A percentile compares a stretch with the other conserved stretches of the same genome.
phyloP scores from a whole-genome alignment of 106 monocot species.

The Apostasia ramifera region DNA sequence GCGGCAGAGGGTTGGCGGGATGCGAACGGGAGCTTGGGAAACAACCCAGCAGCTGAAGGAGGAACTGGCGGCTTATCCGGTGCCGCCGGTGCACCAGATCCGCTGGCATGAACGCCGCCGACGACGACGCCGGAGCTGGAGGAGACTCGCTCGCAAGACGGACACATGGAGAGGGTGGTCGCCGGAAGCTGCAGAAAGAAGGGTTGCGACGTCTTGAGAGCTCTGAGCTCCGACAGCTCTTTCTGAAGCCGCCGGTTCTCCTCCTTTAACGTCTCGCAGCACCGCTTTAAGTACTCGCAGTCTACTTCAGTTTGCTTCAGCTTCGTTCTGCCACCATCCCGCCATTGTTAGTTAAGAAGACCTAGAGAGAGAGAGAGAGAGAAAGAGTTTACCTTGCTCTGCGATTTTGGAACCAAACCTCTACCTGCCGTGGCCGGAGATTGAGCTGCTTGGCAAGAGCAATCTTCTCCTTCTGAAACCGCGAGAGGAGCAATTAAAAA shows the following conservation, averaged over 20 bases:
- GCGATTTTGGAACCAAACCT: conserved; percentile 76
- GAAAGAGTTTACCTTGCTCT: conserved; percentile 41
- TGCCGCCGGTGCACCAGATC: conserved; percentile 1
- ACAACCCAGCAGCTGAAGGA: too few species aligned
- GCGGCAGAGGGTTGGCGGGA: too few species aligned
- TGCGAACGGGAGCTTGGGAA: too few species aligned
- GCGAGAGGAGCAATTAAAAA: not conserved
- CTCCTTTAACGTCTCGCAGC: conserved; percentile 48
- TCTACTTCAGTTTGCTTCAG: conserved; percentile 70
- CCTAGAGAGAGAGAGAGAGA: not conserved
- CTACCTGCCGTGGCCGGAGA: conserved; percentile 63
- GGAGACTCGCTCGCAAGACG: conserved; percentile 26
- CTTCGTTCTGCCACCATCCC: conserved; percentile 31
- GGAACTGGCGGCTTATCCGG: too few species aligned
- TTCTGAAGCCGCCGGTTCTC: conserved; percentile 47
- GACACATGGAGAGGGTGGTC: conserved; percentile 38
- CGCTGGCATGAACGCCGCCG: conserved; percentile 7
- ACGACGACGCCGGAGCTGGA: conserved; percentile 8
- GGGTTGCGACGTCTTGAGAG: conserved; percentile 29
- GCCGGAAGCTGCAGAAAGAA: conserved; percentile 30
- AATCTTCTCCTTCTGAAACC: conserved; percentile 55
- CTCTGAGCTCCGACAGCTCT: conserved; percentile 43
- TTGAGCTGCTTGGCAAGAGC: conserved; percentile 63
- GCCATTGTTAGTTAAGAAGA: too few species aligned
- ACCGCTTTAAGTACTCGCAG: conserved; percentile 58